Percentiles rank a stretch among this genome's conserved stretches.
Conservation (phyloP, 2,329 filamentous ascomycete species). For the Diaporthe ampelina region DNA sequence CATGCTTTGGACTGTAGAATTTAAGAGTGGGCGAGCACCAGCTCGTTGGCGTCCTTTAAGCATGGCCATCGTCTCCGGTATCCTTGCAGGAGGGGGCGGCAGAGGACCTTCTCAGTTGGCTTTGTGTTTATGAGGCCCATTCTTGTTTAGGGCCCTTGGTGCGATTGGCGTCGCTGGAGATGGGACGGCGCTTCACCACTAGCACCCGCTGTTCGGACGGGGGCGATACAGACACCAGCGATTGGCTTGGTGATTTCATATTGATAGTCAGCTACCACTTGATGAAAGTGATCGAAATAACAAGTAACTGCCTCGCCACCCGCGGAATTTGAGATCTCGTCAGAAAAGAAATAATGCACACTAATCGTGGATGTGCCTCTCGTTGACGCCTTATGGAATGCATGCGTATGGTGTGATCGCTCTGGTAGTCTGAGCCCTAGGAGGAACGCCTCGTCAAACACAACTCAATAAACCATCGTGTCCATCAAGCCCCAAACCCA, state of each 20-base stretch:
- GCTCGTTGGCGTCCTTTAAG: background rate
- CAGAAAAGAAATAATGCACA: slow-evolving; percentile 23
- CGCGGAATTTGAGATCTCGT: slow-evolving; percentile 2
- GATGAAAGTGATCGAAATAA: slow-evolving; percentile 24
- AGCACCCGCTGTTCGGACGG: background rate
- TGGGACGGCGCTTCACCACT: slow-evolving; percentile 12
- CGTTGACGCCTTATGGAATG: slow-evolving; percentile 40
- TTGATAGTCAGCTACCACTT: slow-evolving; percentile 35
- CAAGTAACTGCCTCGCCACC: slow-evolving; percentile 13
- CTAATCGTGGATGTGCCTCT: slow-evolving; percentile 28
- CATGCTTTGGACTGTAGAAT: background rate
- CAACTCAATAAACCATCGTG: slow-evolving; percentile 21
- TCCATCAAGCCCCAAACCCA: slow-evolving; percentile 16
- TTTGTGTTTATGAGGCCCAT: background rate
- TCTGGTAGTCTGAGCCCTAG: slow-evolving; percentile 35
- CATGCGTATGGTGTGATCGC: slow-evolving; percentile 41
- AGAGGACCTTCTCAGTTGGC: background rate
- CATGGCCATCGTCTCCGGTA: background rate
- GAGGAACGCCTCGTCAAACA: slow-evolving; percentile 35
- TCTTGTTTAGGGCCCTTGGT: background rate
- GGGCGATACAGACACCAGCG: background rate
- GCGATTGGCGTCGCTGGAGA: slow-evolving; percentile 11
- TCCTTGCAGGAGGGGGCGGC: background rate
- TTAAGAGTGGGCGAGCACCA: background rate
- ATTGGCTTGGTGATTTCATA: slow-evolving; percentile 30